phyloP scores from a whole-genome alignment of 306 rosid genomes.

The Vigna nakashimae region DNA sequence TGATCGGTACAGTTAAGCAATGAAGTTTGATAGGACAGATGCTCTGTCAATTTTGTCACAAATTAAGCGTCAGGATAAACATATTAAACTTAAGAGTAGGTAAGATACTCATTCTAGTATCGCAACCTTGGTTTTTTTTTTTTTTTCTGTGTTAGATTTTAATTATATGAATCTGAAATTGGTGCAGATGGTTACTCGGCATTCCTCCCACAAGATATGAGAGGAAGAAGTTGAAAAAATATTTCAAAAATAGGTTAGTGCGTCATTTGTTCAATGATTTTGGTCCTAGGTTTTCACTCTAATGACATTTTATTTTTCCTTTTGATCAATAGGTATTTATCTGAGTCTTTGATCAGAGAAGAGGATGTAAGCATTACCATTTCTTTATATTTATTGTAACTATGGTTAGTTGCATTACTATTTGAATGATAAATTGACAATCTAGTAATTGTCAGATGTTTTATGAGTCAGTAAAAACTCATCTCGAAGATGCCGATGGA shows the following conservation, averaged over 20 bases:
- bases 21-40: conserved; percentile 55
- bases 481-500: conserved; percentile 65
- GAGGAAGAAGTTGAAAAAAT: conserved; percentile 45
- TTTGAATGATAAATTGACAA: conserved; percentile 37
- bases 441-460: conserved; percentile 62
- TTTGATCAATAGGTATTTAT: conserved; percentile 48
- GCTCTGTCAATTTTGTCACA: conserved; percentile 42
- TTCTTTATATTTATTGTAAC: conserved; percentile 33
- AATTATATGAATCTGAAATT: not conserved
- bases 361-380: conserved; percentile 70
- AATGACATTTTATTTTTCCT: not conserved
- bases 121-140: not conserved
- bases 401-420: conserved; percentile 7
- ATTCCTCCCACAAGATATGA: conserved; percentile 50
- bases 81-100: conserved; percentile 68
- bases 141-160: not conserved
- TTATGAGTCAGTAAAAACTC: conserved; percentile 63
- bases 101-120: not conserved
- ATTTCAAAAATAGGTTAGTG: conserved; percentile 50
- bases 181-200: conserved; percentile 81
- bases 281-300: conserved; percentile 14
- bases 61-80: conserved; percentile 59
- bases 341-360: conserved; percentile 75
- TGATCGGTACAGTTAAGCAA: not conserved
- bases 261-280: conserved; percentile 24